Base-by-base conservation (phyloP, 352 stramenopile genomes). In the Phytopythium aichiense region DNA sequence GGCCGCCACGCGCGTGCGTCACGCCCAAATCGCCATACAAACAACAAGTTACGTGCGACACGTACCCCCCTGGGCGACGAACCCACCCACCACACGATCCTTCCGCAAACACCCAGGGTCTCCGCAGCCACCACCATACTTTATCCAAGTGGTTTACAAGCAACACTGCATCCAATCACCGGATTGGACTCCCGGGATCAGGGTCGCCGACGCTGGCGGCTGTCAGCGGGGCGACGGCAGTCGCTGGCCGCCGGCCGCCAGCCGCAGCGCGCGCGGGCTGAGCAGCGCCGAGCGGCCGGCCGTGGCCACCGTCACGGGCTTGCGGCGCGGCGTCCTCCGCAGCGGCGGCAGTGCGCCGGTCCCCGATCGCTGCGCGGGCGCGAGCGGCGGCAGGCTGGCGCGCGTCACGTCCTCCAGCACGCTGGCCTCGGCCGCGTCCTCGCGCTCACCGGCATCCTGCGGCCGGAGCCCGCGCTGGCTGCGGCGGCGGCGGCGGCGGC, bases 321-420 rank as follows among this genome's bases (percentile, higher is more conserved):
- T 80, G 35, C 77, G 77, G 22, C 73, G 72, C 43, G 73, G 74
- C 33, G 77, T 87, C 62, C 79, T 84, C 30, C 77, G 68, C 55
- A 84, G 38, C 11, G 70, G 52, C 28, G 64, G 62, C 55, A 71
- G 55, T n/a, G n/a, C n/a, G n/a, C n/a, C n/a, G n/a, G n/a, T n/a
- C n/a, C n/a, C n/a, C n/a, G n/a, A n/a, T n/a, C n/a, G n/a, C n/a
- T n/a, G n/a, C n/a, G 45, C 43, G 18, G 50, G 28, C 4, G 56
- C 57, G 57, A 81, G 52, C 8, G 75, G 71, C 38, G 75, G 73
- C 48, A 81, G 49, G 61, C 74, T 69, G 16, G 72, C 70, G 37
- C 61, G 67, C 11, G 72, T 69, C 49, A 81, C 74, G 54, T 79
- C 70, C 30, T 81, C 72, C 57, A 79, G 56, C 23, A 77, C 72